Evolutionary conservation across 2,329 filamentous ascomycete genomes (phyloP), one percentile per base, ranked within the genome.

Genomic region (Parastagonospora nodorum): DNA sequence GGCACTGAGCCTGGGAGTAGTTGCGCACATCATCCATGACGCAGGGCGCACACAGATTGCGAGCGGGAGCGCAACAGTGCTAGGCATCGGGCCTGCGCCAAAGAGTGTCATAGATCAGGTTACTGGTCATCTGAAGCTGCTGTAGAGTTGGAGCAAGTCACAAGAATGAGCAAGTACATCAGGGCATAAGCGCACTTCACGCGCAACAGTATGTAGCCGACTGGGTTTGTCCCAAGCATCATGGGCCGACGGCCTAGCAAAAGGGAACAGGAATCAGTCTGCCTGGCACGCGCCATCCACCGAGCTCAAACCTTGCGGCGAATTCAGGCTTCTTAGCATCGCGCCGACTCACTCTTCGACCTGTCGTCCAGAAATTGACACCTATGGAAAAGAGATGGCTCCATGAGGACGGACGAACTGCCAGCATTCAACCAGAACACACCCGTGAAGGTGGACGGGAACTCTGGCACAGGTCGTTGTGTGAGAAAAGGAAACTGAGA

Each of bases 21-120:
- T 91, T 53, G 91, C 93, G 45, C 88, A 93, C 73, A 86, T 96
- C 45, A 93, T 99, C 60, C 87, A 90, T 67, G 94, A 99, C 76
- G 94, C 94, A n/a, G 94, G 94, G 11, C 84, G 94, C 55, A 99
- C 94, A 39, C 94, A 99, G 83, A 97, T 99, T 74, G 92, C 92
- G 45, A 87, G 89, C 37, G 93, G 94, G 14, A 97, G 92, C 73
- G 83, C 90, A 73, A 99, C 94, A 0, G 94, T 99, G 36, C 78
- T 99, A 44, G 94, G 94, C 1, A 86, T 82, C 51, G 79, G 77
- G 30, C 76, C 85, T 51, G 93, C 88, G 24, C 93, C 93, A 0
- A 92, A 88, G 80, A 92, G 89, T 65, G 78, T 92, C 49, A 87
- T 99, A 42, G 91, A 99, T 72, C 78, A 88, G 73, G 86, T 99